Base-by-base conservation (phyloP, 129 eudicot species). In the Smallanthus sonchifolius region DNA sequence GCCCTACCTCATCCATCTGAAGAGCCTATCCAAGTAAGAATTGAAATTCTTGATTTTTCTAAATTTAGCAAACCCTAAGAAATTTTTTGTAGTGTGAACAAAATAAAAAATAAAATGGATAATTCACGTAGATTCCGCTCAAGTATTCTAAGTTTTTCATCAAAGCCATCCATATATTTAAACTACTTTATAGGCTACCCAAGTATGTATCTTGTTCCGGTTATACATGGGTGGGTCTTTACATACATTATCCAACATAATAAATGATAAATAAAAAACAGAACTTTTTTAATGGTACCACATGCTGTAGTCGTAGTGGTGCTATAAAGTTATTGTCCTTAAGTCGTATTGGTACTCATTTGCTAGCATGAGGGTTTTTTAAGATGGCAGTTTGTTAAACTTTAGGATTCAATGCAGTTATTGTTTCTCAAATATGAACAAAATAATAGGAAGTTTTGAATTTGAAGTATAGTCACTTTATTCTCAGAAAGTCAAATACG, bases 1-100 rank as follows among this genome's bases (percentile, higher is more conserved):
- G 97, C 99, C 20, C 91, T 94, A 38, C 97, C 96, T 52, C 97
- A 94, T 81, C 99, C 97, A 28, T 91, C 97, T 24, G 99, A 94
- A 79, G 99, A 94, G 40, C 96, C 96, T 59, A 88, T 94, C 75
- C 98, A 94, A 81, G 98, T 92, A 88, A 82, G 73, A 57, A 74
- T 67, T 17, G 49, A 13, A 44, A 20, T 32, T 61, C 10, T 52
- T 36, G 32, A 17, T 54, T 54, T 19, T 54, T 54, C 10, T 19
- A 19, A 54, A 54, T 54, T 19, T 54, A 6, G 61, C 61, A 1
- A 54, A 19, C 32, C 30, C 61, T 54, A 51, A 11, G 13, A 10
- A 47, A 49, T 11, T 19, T 17, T 54, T 7, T 54, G 11, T 19
- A 54, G 61, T 7, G 34, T 17, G 1, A 54, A 54, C 32, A 54